Conservation (phyloP, 2,329 filamentous ascomycete genomes). For the Neofusicoccum laricinum region DNA sequence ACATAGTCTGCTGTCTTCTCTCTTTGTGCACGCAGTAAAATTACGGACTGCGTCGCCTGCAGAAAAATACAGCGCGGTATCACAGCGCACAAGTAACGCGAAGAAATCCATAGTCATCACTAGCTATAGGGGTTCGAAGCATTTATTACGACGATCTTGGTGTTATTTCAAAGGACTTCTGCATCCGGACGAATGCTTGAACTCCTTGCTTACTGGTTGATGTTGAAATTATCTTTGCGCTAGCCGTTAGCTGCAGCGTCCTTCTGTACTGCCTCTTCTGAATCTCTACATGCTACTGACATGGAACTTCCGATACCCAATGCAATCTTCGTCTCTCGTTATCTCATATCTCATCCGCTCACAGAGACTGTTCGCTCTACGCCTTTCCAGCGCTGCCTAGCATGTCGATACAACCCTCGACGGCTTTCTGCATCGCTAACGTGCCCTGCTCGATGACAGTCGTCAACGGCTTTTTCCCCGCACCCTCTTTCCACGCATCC, state of each 20-base stretch:
- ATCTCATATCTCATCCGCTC: background rate
- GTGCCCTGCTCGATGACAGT: conserved; percentile 55
- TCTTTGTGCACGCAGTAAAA: too few species aligned
- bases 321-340: background rate
- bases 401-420: conserved; percentile 57
- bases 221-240: too few species aligned
- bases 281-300: background rate
- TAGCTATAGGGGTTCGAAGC: too few species aligned
- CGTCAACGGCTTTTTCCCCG: conserved; percentile 52
- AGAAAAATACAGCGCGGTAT: too few species aligned
- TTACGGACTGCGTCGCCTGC: too few species aligned
- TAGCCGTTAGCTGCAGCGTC: too few species aligned
- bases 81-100: too few species aligned
- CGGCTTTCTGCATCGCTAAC: conserved; percentile 52
- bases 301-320: background rate
- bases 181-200: too few species aligned
- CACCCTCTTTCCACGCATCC: conserved; percentile 47
- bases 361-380: background rate
- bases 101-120: background rate
- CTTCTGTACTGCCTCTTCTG: background rate
- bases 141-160: too few species aligned
- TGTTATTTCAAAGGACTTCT: too few species aligned
- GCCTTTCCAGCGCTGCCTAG: conserved; percentile 39
- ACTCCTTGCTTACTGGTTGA: too few species aligned
- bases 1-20: too few species aligned